Conservation (phyloP, 164 flowering plant species). For the Cinnamomum micranthum region DNA sequence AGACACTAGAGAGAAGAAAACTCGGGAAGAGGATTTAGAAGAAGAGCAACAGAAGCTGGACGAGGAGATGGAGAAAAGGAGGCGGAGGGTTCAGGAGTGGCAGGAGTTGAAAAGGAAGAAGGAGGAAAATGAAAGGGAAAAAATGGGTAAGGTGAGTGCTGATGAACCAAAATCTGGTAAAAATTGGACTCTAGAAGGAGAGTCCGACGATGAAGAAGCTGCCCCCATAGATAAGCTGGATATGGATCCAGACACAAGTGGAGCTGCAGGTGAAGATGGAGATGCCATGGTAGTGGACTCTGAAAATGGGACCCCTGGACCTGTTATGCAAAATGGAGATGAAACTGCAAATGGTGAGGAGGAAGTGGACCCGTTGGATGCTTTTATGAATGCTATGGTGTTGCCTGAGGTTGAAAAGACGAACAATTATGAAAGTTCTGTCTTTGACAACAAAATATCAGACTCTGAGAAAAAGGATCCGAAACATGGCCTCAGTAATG, state of each 20-base stretch:
- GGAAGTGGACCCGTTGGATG: slow-evolving; percentile 94
- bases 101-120: slow-evolving; percentile 78
- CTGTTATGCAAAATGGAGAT: slow-evolving; percentile 24
- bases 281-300: slow-evolving; percentile 48
- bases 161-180: slow-evolving; percentile 65
- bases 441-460: slow-evolving; percentile 18
- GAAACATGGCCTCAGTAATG: slow-evolving; percentile 26
- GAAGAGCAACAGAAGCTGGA: slow-evolving; percentile 79
- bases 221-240: slow-evolving; percentile 28
- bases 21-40: slow-evolving; percentile 66
- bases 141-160: slow-evolving; percentile 38
- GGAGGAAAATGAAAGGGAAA: slow-evolving; percentile 78
- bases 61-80: slow-evolving; percentile 92
- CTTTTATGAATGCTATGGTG: slow-evolving; percentile 91
- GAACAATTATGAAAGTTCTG: slow-evolving; percentile 22
- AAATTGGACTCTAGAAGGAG: slow-evolving; percentile 93
- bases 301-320: slow-evolving; percentile 24
- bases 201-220: slow-evolving; percentile 87
- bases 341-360: slow-evolving; percentile 47
- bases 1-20: slow-evolving; percentile 32
- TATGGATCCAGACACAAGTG: slow-evolving; percentile 47
- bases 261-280: slow-evolving; percentile 26
- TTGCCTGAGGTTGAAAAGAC: slow-evolving; percentile 90
- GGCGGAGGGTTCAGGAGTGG: slow-evolving; percentile 99
- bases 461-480: slow-evolving; percentile 31